Conservation (phyloP, 2,329 filamentous ascomycete genomes). For the Colletotrichum sp. region DNA sequence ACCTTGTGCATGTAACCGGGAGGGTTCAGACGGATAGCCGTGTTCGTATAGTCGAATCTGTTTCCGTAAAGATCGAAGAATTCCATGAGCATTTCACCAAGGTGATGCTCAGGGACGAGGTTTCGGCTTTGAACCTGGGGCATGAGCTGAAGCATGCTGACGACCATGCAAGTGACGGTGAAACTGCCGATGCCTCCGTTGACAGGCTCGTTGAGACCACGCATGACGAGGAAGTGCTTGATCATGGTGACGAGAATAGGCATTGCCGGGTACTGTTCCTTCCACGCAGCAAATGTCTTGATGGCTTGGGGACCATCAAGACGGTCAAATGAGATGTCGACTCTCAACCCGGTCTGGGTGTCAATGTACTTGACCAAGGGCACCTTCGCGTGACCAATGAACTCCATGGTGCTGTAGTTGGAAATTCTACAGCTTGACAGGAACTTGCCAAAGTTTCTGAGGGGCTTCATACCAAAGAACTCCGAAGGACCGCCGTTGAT, state of each 20-base stretch:
- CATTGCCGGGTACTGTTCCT: conserved; percentile 80
- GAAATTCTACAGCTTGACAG: conserved; percentile 64
- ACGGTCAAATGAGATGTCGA: conserved; percentile 97
- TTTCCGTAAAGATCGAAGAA: conserved; percentile 93
- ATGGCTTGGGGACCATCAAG: conserved; percentile 80
- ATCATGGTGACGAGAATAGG: conserved; percentile 84
- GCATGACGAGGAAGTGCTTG: conserved; percentile 92
- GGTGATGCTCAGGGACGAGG: conserved; percentile 66
- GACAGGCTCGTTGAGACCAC: conserved; percentile 88
- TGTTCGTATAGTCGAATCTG: conserved; percentile 71
- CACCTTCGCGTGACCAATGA: conserved; percentile 80
- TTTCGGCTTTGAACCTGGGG: conserved; percentile 70
- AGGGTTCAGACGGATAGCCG: conserved; percentile 78
- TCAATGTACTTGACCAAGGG: conserved; percentile 94
- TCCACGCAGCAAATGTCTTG: conserved; percentile 82
- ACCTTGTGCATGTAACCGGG: conserved; percentile 82
- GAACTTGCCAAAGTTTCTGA: conserved; percentile 68
- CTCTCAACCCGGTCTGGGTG: conserved; percentile 74
- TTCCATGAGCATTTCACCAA: conserved; percentile 82
- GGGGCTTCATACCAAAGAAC: conserved; percentile 59
- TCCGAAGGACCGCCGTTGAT: conserved; percentile 41
- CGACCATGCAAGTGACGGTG: conserved; percentile 90
- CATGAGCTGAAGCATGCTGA: conserved; percentile 84
- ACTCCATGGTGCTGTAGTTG: conserved; percentile 62
- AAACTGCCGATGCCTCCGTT: conserved; percentile 93